phyloP scores from a whole-genome alignment of 2,329 filamentous ascomycete genomes.

The Talaromyces sp. region DNA sequence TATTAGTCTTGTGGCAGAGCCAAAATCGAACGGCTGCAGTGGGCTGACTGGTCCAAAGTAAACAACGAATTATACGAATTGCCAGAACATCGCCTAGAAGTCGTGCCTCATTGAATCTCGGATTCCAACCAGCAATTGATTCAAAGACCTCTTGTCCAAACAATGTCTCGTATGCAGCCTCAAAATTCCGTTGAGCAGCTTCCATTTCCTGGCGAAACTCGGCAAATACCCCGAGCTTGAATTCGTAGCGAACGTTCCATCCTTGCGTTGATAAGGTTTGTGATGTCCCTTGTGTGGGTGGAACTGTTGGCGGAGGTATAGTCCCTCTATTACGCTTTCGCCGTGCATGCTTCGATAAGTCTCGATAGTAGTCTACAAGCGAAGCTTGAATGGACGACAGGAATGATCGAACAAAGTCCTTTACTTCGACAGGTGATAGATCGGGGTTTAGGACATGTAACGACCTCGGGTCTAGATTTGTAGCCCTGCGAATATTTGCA shows the following conservation, averaged over 20 bases:
- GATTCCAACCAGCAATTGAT: slow-evolving; percentile 82
- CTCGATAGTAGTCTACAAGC: slow-evolving; percentile 85
- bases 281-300: slow-evolving; percentile 78
- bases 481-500: slow-evolving; percentile 72
- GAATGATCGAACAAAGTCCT: slow-evolving; percentile 69
- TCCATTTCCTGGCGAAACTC: slow-evolving; percentile 95
- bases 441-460: slow-evolving; percentile 81
- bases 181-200: slow-evolving; percentile 77
- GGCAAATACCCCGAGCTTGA: slow-evolving; percentile 85
- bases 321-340: slow-evolving; percentile 80
- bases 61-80: slow-evolving; percentile 75
- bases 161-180: slow-evolving; percentile 79
- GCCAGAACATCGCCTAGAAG: slow-evolving; percentile 76
- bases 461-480: slow-evolving; percentile 75
- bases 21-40: slow-evolving; percentile 76
- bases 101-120: slow-evolving; percentile 90
- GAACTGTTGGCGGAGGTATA: slow-evolving; percentile 75
- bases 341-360: slow-evolving; percentile 85
- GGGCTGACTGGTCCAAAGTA: slow-evolving; percentile 76
- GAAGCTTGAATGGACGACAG: slow-evolving; percentile 69
- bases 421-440: slow-evolving; percentile 66
- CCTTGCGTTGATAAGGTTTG: slow-evolving; percentile 79
- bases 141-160: slow-evolving; percentile 82
- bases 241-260: slow-evolving; percentile 93
- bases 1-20: slow-evolving; percentile 70